Evolutionary conservation across 2,329 filamentous ascomycete species (phyloP), one percentile per base, ranked within the genome.

Genomic region (Malbranchea zuffiana): DNA sequence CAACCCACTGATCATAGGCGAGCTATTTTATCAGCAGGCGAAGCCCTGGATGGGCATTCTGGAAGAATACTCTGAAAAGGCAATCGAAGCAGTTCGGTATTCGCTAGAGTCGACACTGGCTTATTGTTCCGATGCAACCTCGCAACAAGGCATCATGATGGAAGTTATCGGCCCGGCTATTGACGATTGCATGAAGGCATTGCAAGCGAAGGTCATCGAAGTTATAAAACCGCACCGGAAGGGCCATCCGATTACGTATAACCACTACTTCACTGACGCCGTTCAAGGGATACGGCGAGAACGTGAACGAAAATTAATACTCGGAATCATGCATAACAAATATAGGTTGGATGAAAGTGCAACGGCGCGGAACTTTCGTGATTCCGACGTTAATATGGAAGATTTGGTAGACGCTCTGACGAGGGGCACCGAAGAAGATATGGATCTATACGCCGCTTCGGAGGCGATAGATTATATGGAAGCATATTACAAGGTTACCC

Each of bases 1-100:
- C 54, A 75, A 76, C 35, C 68, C 75, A 0, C 49, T 72, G 30
- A 55, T 80, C 5, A 64, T 80, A 1, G 58, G 61, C 0, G 67
- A 78, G n/a, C 51, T 82, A 0, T 81, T 81, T 49, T 59, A 56
- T 12, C 64, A 76, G 21, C 75, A 80, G 42, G 73, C 67, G 0
- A 41, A 47, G 3, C 68, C 66, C 0, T 81, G 75, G 77, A 50
- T 63, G 24, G 17, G 35, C 0, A 58, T 55, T 3, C 31, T 31
- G 2, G 32, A 45, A 0, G 49, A 44, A 3, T 1, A 54, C 69
- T 24, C 46, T 6, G 20, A 32, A 5, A 30, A 26, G 29, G 27
- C 32, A 24, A 18, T 57, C 7, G 35, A 47, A 0, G 44, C 49
- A 0, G 56, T 59, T 33, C 44, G 50, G 12, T 36, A 44, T 5